Evolutionary conservation across 2,329 filamentous ascomycete species (phyloP).

Genomic region (Sporothrix globosa): DNA sequence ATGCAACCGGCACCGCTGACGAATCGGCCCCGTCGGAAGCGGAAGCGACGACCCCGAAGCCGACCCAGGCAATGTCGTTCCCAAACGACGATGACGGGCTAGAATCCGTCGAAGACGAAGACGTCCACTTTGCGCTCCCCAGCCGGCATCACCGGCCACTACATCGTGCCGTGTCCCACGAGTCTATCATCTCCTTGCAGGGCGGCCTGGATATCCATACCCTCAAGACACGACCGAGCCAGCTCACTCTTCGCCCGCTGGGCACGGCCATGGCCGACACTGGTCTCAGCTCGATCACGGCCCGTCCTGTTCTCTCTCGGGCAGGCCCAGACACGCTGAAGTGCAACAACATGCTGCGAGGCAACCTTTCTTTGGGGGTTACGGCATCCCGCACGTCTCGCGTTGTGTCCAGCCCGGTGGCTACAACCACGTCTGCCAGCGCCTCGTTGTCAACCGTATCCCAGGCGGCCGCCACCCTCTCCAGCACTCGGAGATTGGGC

Average conservation of each 20-base stretch:
- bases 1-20: not conserved
- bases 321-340: slow-evolving; percentile 47
- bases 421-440: slow-evolving; percentile 15
- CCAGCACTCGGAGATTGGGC: slow-evolving; percentile 34
- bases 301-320: slow-evolving; percentile 60
- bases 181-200: slow-evolving; percentile 83
- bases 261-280: slow-evolving; percentile 59
- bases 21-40: slow-evolving; percentile 18
- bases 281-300: slow-evolving; percentile 61
- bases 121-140: slow-evolving; percentile 21
- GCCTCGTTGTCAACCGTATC: slow-evolving; percentile 32
- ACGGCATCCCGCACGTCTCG: slow-evolving; percentile 41
- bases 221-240: slow-evolving; percentile 72
- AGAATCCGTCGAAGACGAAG: not conserved
- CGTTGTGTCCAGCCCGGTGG: slow-evolving; percentile 38
- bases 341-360: slow-evolving; percentile 62
- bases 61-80: slow-evolving; percentile 29
- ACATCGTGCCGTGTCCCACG: slow-evolving; percentile 74
- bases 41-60: slow-evolving; percentile 29
- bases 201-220: slow-evolving; percentile 92
- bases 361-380: slow-evolving; percentile 51
- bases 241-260: slow-evolving; percentile 64
- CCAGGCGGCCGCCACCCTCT: slow-evolving; percentile 13
- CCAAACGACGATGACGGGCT: not conserved
- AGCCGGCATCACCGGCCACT: slow-evolving; percentile 44